Base-by-base conservation (phyloP, 2,329 filamentous ascomycete genomes). In the Neonectria faginata region DNA sequence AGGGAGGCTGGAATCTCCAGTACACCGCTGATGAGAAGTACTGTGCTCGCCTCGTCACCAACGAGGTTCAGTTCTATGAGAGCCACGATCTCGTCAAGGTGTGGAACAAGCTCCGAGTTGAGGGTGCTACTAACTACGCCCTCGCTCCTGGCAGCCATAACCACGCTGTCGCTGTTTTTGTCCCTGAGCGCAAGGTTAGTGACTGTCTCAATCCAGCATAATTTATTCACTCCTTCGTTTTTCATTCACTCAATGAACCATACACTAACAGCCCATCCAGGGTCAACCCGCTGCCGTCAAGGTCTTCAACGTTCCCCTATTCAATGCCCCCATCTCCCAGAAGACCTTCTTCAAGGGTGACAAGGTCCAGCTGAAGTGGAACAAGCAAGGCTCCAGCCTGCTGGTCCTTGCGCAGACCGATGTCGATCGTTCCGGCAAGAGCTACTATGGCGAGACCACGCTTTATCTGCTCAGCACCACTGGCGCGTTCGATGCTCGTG, bases 331-430 rank as follows among this genome's bases (percentile, higher is more conserved):
- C 5, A 90, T 97, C 54, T 97, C 95, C 42, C 95, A 98, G 79
- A 99, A 99, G 89, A 97, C 92, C 1, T 99, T 99, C 78, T 99
- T 94, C 89, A 99, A 99, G 84, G 94, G 94, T 68, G 96, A 99
- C 85, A 98, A 98, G 84, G 95, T 99, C 52, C 94, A 97, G 81
- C 84, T 99, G 77, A 97, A 97, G 84, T 99, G 96, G 96, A 99
- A 99, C 81, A 88, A 91, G 71, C 85, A 93, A 67, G 96, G 96
- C 57, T 97, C 94, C 41, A 95, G 91, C 78, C 81, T 98, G 77
- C 92, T 99, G 75, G 95, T 98, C 70, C 88, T 99, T 75, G 95
- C 96, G 60, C 94, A 98, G 84, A 99, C 96, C 33, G 96, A 99
- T 68, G 96, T 98, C 58, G 96, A 99, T 82, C 97, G 96, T 83